Evolutionary conservation across 805 yeast species (phyloP), one percentile per base, ranked within the genome.

Genomic region (Candida mattraensis): DNA sequence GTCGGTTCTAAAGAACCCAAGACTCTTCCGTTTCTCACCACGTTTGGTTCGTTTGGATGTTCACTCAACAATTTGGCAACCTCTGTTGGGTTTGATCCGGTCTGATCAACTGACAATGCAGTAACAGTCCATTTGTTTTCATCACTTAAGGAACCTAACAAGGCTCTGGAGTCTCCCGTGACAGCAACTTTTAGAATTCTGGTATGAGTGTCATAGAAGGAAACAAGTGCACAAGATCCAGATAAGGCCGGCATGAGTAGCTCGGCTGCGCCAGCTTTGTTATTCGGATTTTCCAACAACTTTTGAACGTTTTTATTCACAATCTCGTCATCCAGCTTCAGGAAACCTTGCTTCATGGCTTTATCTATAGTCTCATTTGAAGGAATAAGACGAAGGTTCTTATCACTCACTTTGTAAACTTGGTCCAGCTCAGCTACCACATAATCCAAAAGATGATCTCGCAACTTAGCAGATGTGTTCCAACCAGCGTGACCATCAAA

Each of bases 401-500:
- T 53, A 16, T 75, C 77, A 30, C 74, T 73, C 3, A 81, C 76
- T 50, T 72, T 73, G 61, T 74, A 80, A 13, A 74, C 76, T 7
- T 77, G 72, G 28, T 85, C 83, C 36, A 91, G 67, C 51, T 88
- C 95, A 19, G 71, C 68, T 7, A 88, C 76, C n/a, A 93, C 93
- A 48, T 73, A 76, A 37, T 78, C 77, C 18, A 93, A 78, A 46
- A 93, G 68, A 46, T 79, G 79, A 46, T 87, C 93, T 42, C 95
- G 72, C 42, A 93, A 71, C 57, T 81, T 86, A n/a, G 85, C 75
- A 38, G 91, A 79, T 2, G 99, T 93, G 46, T 86, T 85, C 80
- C 95, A 88, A 15, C 99, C 99, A 3, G 95, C 88, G 61, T 93
- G 99, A 9, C 99, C 99, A 61, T 93, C 99, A 57, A 83, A 91